phyloP scores from a whole-genome alignment of 345 rosid genomes.

The Salix exigua region DNA sequence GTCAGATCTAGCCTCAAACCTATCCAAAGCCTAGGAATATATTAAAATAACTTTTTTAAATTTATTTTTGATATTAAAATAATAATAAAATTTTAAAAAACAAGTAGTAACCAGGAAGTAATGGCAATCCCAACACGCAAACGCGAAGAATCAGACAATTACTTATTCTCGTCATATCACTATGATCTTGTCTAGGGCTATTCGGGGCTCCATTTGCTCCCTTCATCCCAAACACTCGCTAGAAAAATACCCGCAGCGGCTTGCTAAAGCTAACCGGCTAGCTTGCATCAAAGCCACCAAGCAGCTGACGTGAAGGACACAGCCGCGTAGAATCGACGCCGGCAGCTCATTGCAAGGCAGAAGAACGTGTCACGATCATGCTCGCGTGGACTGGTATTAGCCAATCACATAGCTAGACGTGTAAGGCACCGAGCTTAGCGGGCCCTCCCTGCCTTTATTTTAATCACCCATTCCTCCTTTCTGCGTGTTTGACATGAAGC shows the following conservation, averaged over 20 bases:
- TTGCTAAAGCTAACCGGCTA: not conserved
- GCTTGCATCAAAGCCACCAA: not conserved
- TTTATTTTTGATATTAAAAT: no score
- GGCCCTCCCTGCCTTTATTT: not conserved
- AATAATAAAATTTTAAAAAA: no score
- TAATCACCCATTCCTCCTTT: not conserved
- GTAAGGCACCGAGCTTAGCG: not conserved
- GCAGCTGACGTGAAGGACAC: slow-evolving; percentile 3
- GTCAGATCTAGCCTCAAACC: not conserved
- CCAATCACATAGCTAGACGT: not conserved
- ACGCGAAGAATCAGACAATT: no score
- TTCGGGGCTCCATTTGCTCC: no score
- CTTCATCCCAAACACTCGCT: no score
- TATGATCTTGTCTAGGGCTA: not conserved
- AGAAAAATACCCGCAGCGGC: no score
- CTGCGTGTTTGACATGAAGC: not conserved
- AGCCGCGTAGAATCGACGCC: slow-evolving; percentile 1
- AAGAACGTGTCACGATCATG: not conserved
- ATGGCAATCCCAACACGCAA: no score
- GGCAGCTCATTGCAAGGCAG: not conserved
- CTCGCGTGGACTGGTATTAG: not conserved
- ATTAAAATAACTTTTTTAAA: no score
- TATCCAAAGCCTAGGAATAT: not conserved
- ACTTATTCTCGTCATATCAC: no score
- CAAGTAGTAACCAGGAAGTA: no score